Evolutionary conservation across 2,329 filamentous ascomycete genomes (phyloP).

Genomic region (Penicillium paneum): DNA sequence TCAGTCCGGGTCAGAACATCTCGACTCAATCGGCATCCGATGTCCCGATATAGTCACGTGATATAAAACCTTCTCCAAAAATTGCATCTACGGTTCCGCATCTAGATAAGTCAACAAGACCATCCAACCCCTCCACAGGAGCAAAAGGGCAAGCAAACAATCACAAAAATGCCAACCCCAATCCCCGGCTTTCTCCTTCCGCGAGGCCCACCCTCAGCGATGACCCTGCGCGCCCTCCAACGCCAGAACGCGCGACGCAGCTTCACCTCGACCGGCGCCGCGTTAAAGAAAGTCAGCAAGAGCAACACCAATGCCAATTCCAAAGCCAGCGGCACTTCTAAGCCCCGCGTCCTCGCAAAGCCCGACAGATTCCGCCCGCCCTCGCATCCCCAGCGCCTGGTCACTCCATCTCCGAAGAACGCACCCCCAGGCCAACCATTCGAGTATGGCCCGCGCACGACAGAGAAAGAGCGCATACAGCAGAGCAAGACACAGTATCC

Average conservation of each 20-base stretch:
- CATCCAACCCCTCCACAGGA: slow-evolving; percentile 2
- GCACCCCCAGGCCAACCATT: slow-evolving; percentile 45
- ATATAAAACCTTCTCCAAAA: slow-evolving; percentile 8
- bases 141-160: neutral
- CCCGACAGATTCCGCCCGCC: slow-evolving; percentile 88
- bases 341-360: slow-evolving; percentile 74
- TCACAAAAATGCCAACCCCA: slow-evolving; percentile 18
- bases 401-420: slow-evolving; percentile 27
- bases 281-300: slow-evolving; percentile 11
- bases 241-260: slow-evolving; percentile 21
- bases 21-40: slow-evolving; percentile 3
- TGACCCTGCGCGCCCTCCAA: slow-evolving; percentile 29
- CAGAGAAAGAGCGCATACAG: slow-evolving; percentile 55
- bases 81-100: slow-evolving; percentile 5
- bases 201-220: slow-evolving; percentile 44
- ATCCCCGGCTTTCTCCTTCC: slow-evolving; percentile 70
- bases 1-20: neutral
- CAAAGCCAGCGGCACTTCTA: slow-evolving; percentile 34
- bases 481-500: slow-evolving; percentile 76
- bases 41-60: neutral
- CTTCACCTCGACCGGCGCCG: slow-evolving; percentile 23
- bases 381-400: slow-evolving; percentile 72
- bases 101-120: slow-evolving; percentile 8
- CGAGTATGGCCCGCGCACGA: slow-evolving; percentile 72
- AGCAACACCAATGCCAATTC: slow-evolving; percentile 42